These are phyloP conservation scores for Naganishia kalamii DNA, from an alignment of 768 basidiomycete genomes.

Conservation along the genomic window DNA sequence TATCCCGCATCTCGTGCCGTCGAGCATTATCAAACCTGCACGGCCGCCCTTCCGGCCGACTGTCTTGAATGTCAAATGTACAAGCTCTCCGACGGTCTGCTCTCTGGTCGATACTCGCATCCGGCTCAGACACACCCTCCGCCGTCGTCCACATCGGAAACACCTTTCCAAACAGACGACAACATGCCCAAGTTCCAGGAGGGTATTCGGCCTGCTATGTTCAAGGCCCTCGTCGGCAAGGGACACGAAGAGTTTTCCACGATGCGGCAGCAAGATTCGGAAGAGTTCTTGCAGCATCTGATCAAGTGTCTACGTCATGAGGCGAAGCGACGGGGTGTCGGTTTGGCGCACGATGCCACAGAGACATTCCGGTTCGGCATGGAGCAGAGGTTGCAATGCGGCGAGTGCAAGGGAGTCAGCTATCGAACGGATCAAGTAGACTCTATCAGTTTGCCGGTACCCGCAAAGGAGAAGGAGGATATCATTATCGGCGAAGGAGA, in stretches of 20 bases:
- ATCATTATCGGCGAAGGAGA: slow-evolving; percentile 53
- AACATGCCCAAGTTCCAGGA: slow-evolving; percentile 59
- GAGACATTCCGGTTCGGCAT: slow-evolving; percentile 69
- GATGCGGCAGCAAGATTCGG: slow-evolving; percentile 94
- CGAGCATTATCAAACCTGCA: slow-evolving; percentile 60
- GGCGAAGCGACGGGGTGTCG: slow-evolving; percentile 45
- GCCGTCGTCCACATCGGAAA: slow-evolving; percentile 23
- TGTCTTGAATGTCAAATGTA: slow-evolving; percentile 94
- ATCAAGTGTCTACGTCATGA: slow-evolving; percentile 66
- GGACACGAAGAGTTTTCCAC: slow-evolving; percentile 91
- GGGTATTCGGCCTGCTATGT: slow-evolving; percentile 71
- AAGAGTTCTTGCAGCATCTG: slow-evolving; percentile 84
- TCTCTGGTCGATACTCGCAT: slow-evolving; percentile 83
- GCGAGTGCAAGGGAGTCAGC: slow-evolving; percentile 67
- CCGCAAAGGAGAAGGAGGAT: slow-evolving; percentile 60
- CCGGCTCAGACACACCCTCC: slow-evolving; percentile 48
- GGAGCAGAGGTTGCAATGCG: slow-evolving; percentile 82
- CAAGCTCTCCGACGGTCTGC: slow-evolving; percentile 84
- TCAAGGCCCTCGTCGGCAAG: slow-evolving; percentile 84
- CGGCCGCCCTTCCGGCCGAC: slow-evolving; percentile 63
- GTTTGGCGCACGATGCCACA: slow-evolving; percentile 57
- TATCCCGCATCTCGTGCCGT: slow-evolving; percentile 54
- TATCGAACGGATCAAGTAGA: slow-evolving; percentile 74
- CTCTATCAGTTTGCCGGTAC: slow-evolving; percentile 71
- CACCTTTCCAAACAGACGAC: slow-evolving; percentile 18